Percentiles rank a stretch among this genome's conserved stretches.
phyloP scores from a whole-genome alignment of 2,329 filamentous ascomycete species.

The Colletotrichum karsti region DNA sequence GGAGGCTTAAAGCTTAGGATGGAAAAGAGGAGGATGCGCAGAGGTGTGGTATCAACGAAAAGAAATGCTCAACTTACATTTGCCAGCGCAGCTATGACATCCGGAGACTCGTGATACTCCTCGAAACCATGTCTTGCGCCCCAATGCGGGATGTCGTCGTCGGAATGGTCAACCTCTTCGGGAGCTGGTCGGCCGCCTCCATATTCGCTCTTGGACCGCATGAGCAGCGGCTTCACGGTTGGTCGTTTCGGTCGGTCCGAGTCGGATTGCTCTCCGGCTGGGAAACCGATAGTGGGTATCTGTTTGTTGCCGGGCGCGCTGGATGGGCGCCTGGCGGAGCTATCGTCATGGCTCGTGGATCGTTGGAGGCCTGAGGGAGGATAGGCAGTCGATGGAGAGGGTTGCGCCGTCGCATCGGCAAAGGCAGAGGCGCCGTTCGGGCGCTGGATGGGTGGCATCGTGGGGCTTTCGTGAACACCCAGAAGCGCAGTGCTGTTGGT shows the following conservation, averaged over 20 bases:
- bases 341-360: constrained; percentile 28
- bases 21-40: constrained; percentile 8
- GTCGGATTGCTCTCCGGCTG: constrained; percentile 36
- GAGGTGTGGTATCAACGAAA: neutral
- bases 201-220: constrained; percentile 67
- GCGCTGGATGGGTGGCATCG: constrained; percentile 19
- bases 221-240: constrained; percentile 56
- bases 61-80: constrained; percentile 65
- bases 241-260: constrained; percentile 47
- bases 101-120: constrained; percentile 88
- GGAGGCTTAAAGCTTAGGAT: neutral
- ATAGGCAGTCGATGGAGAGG: neutral
- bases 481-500: constrained; percentile 29
- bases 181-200: constrained; percentile 44
- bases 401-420: constrained; percentile 24
- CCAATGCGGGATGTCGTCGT: constrained; percentile 60
- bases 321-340: constrained; percentile 48
- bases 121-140: constrained; percentile 87
- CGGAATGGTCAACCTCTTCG: constrained; percentile 50
- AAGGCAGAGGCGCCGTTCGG: constrained; percentile 18
- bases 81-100: constrained; percentile 85
- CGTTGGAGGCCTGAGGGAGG: constrained; percentile 23
- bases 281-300: neutral
- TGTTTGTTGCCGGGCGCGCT: constrained; percentile 54
- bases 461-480: constrained; percentile 27